Evolutionary conservation across 257 asterid genomes (phyloP), one percentile per base, ranked within the genome.

Genomic region (Salvia rosmarinus): DNA sequence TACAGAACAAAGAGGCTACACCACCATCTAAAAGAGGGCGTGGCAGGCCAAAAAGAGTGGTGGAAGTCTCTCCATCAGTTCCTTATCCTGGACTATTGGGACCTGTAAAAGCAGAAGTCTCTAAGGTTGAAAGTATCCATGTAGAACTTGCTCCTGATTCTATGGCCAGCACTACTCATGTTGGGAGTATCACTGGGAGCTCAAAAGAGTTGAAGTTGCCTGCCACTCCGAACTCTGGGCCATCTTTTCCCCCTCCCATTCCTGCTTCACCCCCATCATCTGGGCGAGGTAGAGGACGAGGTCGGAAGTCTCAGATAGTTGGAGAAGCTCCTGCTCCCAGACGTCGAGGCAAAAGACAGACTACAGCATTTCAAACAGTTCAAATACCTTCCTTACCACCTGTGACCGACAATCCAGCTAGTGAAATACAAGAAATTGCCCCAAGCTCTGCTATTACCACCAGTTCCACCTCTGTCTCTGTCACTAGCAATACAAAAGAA

Each of bases 1-100:
- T 75, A 54, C 85, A 60, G 63, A 78, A 70, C 68, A 86, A 81
- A 16, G 91, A 83, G 54, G 84, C 76, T 60, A 70, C 84, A 65
- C 91, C 93, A 5, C 92, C 96, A 20, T 70, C 89, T 60, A 91
- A 86, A 85, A 87, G 99, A 70, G 99, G 98, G 39, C 93, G 99
- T 62, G 99, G 99, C 76, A 85, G 99, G 88, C 99, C 99, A 55
- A 91, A 89, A 77, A 87, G 95, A 80, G 88, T 78, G 16, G 81
- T 75, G 30, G 85, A 75, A 67, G 69, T 79, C 61, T 63, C 90
- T 73, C 74, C 85, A 67, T 49, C 65, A 32, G 75, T 72, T 73
- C 70, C 80, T 72, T 67, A 44, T 77, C 75, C 80, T 64, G 77
- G 43, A 28, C 75, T 79, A 68, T 32, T 71, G 56, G 77, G 72